Conservation (phyloP, 139 green algal species). For the Ulvella scutata region DNA sequence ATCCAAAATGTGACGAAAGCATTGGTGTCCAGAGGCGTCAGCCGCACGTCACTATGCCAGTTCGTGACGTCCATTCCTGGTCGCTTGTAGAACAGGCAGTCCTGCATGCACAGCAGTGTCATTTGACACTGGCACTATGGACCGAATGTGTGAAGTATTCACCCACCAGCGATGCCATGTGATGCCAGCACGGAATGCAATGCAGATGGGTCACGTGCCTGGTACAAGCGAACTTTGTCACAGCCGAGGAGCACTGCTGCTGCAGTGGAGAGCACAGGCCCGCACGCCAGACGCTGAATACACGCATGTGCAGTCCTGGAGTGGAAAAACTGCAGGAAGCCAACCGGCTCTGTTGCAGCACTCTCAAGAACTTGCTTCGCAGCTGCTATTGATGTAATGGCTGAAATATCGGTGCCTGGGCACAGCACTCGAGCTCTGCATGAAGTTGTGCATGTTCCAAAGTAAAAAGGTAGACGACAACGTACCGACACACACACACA, state of each 20-base stretch:
- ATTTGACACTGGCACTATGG: not conserved
- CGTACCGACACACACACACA: too few species aligned
- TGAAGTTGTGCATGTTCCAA: not conserved
- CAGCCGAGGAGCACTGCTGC: constrained; percentile 29
- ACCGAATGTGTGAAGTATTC: not conserved
- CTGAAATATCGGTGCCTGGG: constrained; percentile 1
- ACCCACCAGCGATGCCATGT: not conserved
- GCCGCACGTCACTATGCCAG: constrained; percentile 38
- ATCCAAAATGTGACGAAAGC: constrained; percentile 48
- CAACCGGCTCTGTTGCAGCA: constrained; percentile 16
- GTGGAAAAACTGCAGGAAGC: constrained; percentile 53
- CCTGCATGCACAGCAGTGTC: constrained; percentile 3
- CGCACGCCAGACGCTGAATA: not conserved
- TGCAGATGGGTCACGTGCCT: constrained; percentile 8
- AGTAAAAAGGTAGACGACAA: too few species aligned
- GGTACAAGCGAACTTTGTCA: constrained; percentile 28
- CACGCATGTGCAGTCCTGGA: not conserved
- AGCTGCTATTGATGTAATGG: not conserved
- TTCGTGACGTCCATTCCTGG: constrained; percentile 35
- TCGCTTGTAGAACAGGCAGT: constrained; percentile 43
- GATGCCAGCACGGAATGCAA: not conserved
- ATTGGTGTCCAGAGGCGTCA: constrained; percentile 54
- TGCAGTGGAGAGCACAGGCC: constrained; percentile 10
- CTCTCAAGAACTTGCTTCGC: constrained; percentile 6
- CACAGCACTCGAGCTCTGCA: constrained; percentile 26